Percentiles rank a stretch among this genome's conserved stretches.
phyloP scores from a whole-genome alignment of 2,329 filamentous ascomycete genomes.

The Fusarium sp. region DNA sequence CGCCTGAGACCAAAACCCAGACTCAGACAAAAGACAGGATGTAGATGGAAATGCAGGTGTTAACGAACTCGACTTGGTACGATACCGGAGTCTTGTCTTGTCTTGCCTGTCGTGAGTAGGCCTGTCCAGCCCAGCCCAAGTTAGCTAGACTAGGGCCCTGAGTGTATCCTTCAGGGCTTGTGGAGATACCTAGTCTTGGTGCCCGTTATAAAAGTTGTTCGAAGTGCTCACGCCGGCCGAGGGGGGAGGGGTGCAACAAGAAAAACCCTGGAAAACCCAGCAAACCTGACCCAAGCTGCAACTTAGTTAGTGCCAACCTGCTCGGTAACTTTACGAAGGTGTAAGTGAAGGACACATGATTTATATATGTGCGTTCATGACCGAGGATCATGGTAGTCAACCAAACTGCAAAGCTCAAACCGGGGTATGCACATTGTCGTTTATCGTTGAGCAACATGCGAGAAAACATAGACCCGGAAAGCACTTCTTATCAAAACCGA shows the following conservation, averaged over 20 bases:
- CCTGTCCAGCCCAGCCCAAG: slow-evolving; percentile 22
- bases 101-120: slow-evolving; percentile 15
- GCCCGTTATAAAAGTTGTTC: slow-evolving; percentile 36
- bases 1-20: slow-evolving; percentile 11
- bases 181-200: slow-evolving; percentile 38
- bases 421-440: slow-evolving; percentile 13
- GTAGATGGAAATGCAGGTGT: slow-evolving; percentile 17
- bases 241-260: slow-evolving; percentile 39
- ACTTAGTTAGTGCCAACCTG: slow-evolving; percentile 39
- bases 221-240: slow-evolving; percentile 24
- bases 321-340: slow-evolving; percentile 44
- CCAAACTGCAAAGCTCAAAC: slow-evolving; percentile 14
- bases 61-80: slow-evolving; percentile 26
- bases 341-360: slow-evolving; percentile 42
- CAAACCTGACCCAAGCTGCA: slow-evolving; percentile 36
- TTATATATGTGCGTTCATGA: slow-evolving; percentile 32
- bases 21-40: slow-evolving; percentile 21
- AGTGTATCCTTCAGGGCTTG: slow-evolving; percentile 40
- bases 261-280: slow-evolving; percentile 29
- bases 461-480: neutral
- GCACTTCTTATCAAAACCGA: neutral
- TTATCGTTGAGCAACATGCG: slow-evolving; percentile 18
- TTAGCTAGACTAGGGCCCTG: slow-evolving; percentile 32
- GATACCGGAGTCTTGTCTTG: slow-evolving; percentile 25
- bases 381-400: slow-evolving; percentile 26